Evolutionary conservation across 2,329 filamentous ascomycete genomes (phyloP).

Genomic region (Alternaria alternata): DNA sequence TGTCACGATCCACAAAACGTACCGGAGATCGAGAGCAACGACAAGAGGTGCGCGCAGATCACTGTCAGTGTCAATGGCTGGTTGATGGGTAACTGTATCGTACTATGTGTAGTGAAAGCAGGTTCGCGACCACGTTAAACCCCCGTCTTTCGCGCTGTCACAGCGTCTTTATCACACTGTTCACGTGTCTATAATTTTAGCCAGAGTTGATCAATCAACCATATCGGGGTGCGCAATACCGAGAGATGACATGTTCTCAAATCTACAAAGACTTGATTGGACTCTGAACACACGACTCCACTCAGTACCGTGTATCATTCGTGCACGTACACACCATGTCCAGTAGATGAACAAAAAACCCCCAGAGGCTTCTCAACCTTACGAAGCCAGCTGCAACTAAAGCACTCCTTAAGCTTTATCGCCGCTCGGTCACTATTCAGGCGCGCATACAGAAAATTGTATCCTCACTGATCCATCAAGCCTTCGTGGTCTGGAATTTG

Average conservation of each 20-base stretch:
- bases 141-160: not conserved
- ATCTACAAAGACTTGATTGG: not conserved
- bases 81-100: not conserved
- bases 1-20: conserved; percentile 1
- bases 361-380: not conserved
- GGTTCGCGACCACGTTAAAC: not conserved
- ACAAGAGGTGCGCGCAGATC: not conserved
- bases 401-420: not conserved
- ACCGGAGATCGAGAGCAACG: conserved; percentile 3
- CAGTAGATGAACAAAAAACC: not conserved
- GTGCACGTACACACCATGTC: not conserved
- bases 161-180: not conserved
- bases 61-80: conserved; percentile 35
- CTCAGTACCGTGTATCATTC: not conserved
- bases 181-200: not conserved
- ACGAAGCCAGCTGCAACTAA: not conserved
- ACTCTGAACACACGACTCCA: not conserved
- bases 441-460: not conserved
- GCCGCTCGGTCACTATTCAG: not conserved
- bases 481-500: not conserved
- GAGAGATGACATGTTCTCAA: not conserved
- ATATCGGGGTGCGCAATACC: not conserved
- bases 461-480: not conserved
- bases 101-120: not conserved
- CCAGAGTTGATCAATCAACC: not conserved